phyloP scores from a whole-genome alignment of 148 eudicot species.

The Tetragonia tetragonoides region DNA sequence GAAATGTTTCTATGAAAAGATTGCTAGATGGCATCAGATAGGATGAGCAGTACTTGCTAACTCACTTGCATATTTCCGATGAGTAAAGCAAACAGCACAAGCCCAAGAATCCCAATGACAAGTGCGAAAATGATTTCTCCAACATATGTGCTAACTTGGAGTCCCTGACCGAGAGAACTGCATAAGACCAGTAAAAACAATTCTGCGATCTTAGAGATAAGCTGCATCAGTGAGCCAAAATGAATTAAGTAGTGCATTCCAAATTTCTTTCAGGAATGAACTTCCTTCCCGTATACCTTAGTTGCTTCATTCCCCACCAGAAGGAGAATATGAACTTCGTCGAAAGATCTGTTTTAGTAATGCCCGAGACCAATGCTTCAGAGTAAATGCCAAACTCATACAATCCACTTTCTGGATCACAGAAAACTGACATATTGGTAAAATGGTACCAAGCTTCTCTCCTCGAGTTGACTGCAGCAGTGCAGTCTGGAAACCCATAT shows the following conservation, averaged over 20 bases:
- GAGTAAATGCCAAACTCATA: slow-evolving; percentile 37
- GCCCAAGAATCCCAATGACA: slow-evolving; percentile 19
- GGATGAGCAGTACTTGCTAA: not conserved
- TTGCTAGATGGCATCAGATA: not conserved
- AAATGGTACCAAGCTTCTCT: slow-evolving; percentile 14
- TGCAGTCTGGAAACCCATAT: slow-evolving; percentile 20
- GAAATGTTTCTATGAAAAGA: too few relatives aligned
- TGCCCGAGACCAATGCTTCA: slow-evolving; percentile 6
- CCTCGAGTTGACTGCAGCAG: not conserved
- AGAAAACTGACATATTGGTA: slow-evolving; percentile 23
- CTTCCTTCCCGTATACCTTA: slow-evolving; percentile 13
- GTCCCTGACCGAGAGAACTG: slow-evolving; percentile 20
- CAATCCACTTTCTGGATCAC: slow-evolving; percentile 15
- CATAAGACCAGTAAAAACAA: not conserved
- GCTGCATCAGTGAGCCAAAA: too few relatives aligned
- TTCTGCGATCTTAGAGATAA: too few relatives aligned
- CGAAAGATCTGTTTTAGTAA: not conserved
- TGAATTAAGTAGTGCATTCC: too few relatives aligned
- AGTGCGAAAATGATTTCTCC: slow-evolving; percentile 16
- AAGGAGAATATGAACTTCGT: slow-evolving; percentile 19
- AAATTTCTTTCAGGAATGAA: not conserved
- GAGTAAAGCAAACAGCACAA: slow-evolving; percentile 23
- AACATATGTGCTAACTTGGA: slow-evolving; percentile 11
- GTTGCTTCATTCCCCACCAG: slow-evolving; percentile 25
- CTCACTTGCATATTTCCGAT: slow-evolving; percentile 31